These are phyloP conservation scores for Achaetomiella virescens DNA, from an alignment of 495 filamentous ascomycete species.

Conservation along the genomic window DNA sequence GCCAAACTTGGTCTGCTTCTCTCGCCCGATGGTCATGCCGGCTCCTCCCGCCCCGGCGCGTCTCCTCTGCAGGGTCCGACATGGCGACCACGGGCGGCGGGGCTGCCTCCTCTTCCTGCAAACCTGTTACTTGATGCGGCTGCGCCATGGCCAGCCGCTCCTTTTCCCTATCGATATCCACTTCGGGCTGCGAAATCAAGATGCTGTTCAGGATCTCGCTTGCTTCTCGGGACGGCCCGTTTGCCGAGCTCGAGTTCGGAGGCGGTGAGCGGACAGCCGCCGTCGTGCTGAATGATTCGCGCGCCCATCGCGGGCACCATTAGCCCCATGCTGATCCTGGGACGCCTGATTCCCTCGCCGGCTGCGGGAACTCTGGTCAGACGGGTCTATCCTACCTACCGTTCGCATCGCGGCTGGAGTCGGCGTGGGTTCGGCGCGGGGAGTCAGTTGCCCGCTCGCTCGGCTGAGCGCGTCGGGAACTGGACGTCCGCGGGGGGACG, in stretches of 20 bases:
- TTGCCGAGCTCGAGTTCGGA: constrained; percentile 28
- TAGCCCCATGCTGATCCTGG: constrained; percentile 34
- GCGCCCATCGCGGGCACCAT: constrained; percentile 44
- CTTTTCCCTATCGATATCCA: constrained; percentile 70
- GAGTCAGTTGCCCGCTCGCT: constrained; percentile 39
- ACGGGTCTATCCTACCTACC: constrained; percentile 23
- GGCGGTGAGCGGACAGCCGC: constrained; percentile 39
- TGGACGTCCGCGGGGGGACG: constrained; percentile 57
- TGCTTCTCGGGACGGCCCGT: constrained; percentile 53
- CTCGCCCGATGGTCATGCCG: constrained; percentile 67
- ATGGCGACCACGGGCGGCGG: constrained; percentile 49
- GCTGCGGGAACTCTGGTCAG: constrained; percentile 44
- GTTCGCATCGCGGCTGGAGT: constrained; percentile 31
- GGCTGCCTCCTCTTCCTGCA: constrained; percentile 44
- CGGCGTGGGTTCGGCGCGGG: constrained; percentile 32
- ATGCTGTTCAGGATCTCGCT: constrained; percentile 73
- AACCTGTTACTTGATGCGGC: constrained; percentile 37
- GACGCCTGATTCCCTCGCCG: constrained; percentile 41
- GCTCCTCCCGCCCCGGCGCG: constrained; percentile 56
- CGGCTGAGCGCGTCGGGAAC: constrained; percentile 38
- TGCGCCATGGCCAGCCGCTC: constrained; percentile 63
- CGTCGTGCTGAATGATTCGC: constrained; percentile 34
- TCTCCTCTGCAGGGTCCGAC: constrained; percentile 55
- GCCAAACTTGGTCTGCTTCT: constrained; percentile 85
- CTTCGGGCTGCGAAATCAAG: constrained; percentile 69